A percentile compares a stretch with the other conserved stretches of the same genome.
Conservation (phyloP, 2,329 filamentous ascomycete genomes). For the Diaporthe capsici region DNA sequence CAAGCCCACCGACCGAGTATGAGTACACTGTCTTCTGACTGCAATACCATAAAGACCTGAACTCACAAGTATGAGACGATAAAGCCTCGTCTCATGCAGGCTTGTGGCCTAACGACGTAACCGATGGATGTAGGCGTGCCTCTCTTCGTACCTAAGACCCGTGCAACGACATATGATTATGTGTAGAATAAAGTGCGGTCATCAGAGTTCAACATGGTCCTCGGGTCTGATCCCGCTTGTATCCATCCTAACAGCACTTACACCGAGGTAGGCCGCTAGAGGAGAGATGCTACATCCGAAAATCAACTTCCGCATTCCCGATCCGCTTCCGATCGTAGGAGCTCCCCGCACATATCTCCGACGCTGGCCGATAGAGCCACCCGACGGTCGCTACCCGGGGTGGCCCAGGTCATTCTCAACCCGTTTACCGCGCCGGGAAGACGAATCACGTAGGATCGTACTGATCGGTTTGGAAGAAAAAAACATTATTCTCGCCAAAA, state of each 20-base stretch:
- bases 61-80: background rate
- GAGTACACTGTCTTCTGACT: background rate
- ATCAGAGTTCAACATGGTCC: background rate
- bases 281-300: slow-evolving; percentile 20
- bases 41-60: background rate
- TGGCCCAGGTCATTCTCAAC: background rate
- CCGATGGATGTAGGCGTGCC: background rate
- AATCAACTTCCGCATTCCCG: slow-evolving; percentile 32
- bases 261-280: background rate
- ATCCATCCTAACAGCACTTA: background rate
- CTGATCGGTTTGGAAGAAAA: too few species aligned
- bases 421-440: too few species aligned
- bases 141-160: too few species aligned
- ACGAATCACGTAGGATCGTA: too few species aligned
- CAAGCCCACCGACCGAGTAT: background rate
- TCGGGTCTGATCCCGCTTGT: background rate
- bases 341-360: slow-evolving; percentile 14
- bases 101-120: background rate
- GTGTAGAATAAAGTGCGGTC: background rate
- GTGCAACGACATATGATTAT: background rate
- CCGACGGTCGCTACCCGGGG: background rate
- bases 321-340: slow-evolving; percentile 26
- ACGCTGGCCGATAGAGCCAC: slow-evolving; percentile 20
- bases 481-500: too few species aligned
- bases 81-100: background rate